Evolutionary conservation across 2,329 filamentous ascomycete species (phyloP), one percentile per base, ranked within the genome.

Genomic region (Cercospora sesami): DNA sequence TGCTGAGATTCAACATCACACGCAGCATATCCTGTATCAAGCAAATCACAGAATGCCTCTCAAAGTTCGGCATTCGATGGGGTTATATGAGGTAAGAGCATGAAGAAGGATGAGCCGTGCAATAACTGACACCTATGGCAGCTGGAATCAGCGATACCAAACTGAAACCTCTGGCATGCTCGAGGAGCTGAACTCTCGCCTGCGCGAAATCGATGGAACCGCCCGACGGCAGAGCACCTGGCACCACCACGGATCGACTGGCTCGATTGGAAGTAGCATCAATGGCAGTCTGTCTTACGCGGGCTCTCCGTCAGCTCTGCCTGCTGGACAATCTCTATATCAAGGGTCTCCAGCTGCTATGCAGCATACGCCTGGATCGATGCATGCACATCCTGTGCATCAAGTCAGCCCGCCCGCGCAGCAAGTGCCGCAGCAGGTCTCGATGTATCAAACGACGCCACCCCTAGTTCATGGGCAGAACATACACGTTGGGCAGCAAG

Each of bases 131-230:
- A 18, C 7, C 48, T 16, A n/a, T 36, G 28, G 36, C 39, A 78
- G 81, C 71, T 84, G 82, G 82, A 82, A 80, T 18, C 81, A 84
- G 63, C 80, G 81, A 16, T 84, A 83, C 71, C 81, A 82, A 67
- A 78, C 77, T 21, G 83, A 84, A 64, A 81, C 82, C 0, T 76
- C 79, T 1, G 67, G 74, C 0, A 77, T 83, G 45, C 76, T 80
- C 2, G 77, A 80, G 9, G 79, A 82, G 18, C 77, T 84, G 0
- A 80, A 81, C 51, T 76, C 78, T 45, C 79, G 81, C 7, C 70
- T 77, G 4, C 75, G 76, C 30, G 75, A 78, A n/a, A 60, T 78
- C 18, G 74, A 77, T n/a, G 72, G 68, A 8, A 36, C 63, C 8
- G 63, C 60, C 4, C 72, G 73, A 10, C 63, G 73, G 33, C 75